A percentile compares a stretch with the other conserved stretches of the same genome.
These are phyloP conservation scores for Seminavis robusta DNA, from an alignment of 108 stramenopile species.

Conservation along the genomic window DNA sequence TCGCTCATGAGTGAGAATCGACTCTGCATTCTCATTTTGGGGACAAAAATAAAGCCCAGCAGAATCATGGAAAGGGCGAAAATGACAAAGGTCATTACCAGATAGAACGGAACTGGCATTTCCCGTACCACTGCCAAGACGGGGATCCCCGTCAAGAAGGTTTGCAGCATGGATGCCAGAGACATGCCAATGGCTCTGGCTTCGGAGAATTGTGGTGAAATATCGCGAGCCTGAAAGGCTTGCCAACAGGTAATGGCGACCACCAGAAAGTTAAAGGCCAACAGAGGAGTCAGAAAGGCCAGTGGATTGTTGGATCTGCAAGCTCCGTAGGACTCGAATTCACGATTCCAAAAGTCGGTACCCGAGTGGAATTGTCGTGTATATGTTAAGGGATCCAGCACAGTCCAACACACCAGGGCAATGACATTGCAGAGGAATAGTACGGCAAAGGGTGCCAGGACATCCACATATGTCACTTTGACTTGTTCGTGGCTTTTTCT, in stretches of 20 bases:
- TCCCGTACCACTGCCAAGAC: constrained; percentile 20
- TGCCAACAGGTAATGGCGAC: constrained; percentile 32
- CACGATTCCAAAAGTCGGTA: constrained; percentile 30
- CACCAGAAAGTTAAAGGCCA: constrained; percentile 14
- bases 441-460: constrained; percentile 39
- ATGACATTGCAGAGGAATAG: constrained; percentile 30
- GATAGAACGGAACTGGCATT: constrained; percentile 19
- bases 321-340: constrained; percentile 18
- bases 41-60: constrained; percentile 33
- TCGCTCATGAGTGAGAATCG: neutral
- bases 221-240: constrained; percentile 27
- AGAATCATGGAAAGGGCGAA: constrained; percentile 14
- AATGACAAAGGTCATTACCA: constrained; percentile 14
- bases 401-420: constrained; percentile 45
- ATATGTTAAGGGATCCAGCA: constrained; percentile 36
- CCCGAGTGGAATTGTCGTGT: constrained; percentile 11
- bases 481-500: neutral
- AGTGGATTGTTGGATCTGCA: constrained; percentile 12
- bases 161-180: constrained; percentile 25
- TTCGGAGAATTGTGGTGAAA: constrained; percentile 33
- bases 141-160: constrained; percentile 26
- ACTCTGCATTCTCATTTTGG: constrained; percentile 23
- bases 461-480: constrained; percentile 36
- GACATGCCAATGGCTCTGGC: constrained; percentile 22
- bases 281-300: constrained; percentile 1